Evolutionary conservation across 73 alveolate genomes (phyloP).

Genomic region (Effrenium voratum): DNA sequence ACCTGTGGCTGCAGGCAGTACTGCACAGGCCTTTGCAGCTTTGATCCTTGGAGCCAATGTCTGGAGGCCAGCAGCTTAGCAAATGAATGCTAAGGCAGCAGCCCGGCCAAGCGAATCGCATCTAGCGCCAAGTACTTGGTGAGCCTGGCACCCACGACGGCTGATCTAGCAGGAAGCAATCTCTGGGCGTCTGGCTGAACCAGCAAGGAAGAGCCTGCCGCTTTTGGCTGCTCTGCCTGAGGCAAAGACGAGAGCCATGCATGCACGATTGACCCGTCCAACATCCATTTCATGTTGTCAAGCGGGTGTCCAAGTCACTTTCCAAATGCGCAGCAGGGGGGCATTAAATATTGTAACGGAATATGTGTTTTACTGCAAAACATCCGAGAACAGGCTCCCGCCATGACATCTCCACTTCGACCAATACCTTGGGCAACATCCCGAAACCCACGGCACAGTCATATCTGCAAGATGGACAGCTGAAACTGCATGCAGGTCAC

Average conservation of each 20-base stretch:
- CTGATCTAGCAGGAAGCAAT: background rate
- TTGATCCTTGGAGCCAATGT: conserved; percentile 42
- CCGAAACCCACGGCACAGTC: background rate
- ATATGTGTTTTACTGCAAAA: no score
- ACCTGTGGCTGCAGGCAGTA: conserved; percentile 93
- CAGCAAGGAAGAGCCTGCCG: conserved; percentile 99
- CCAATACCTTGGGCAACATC: conserved; percentile 96
- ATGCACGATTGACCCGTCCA: no score
- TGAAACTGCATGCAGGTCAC: conserved; percentile 95
- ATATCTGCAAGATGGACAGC: background rate
- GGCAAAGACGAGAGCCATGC: background rate
- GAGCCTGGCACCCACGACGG: conserved; percentile 19
- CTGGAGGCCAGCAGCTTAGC: background rate
- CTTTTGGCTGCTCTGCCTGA: conserved; percentile 99
- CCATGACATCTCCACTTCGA: conserved; percentile 93
- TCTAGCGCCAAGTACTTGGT: conserved; percentile 82
- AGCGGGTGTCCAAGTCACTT: no score
- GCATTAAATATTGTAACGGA: no score
- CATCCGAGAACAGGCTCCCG: background rate
- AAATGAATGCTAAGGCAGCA: background rate
- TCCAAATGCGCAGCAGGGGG: no score
- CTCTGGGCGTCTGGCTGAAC: conserved; percentile 95
- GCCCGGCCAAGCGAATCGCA: conserved; percentile 92
- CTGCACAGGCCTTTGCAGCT: conserved; percentile 93
- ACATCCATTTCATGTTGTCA: no score